Conservation (phyloP, 2,329 filamentous ascomycete genomes). For the Davidsoniella virescens region DNA sequence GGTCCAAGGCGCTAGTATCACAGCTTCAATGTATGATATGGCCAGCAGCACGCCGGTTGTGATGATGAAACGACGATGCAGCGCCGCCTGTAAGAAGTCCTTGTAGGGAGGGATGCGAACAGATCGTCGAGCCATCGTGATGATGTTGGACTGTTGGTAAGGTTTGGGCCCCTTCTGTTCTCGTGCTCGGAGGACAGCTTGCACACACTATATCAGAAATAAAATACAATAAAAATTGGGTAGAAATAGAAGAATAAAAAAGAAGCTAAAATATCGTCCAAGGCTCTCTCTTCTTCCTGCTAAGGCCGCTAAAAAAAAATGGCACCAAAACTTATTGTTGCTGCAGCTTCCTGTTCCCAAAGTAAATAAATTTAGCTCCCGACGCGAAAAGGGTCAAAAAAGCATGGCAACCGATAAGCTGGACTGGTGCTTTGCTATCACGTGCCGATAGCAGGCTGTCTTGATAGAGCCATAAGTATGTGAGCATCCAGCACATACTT, state of each 20-base stretch:
- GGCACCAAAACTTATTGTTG: neutral
- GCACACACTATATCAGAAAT: neutral
- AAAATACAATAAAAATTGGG: neutral
- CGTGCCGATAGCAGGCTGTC: conserved; percentile 5
- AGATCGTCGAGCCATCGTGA: conserved; percentile 9
- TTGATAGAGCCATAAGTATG: neutral
- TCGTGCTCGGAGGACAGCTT: neutral
- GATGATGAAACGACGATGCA: conserved; percentile 74
- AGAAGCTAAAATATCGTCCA: neutral
- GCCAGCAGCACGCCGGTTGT: conserved; percentile 54
- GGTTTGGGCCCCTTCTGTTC: neutral
- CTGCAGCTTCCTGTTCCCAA: neutral
- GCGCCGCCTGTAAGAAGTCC: conserved; percentile 76
- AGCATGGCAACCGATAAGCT: conserved; percentile 11
- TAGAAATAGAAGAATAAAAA: neutral
- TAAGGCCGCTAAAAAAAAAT: neutral
- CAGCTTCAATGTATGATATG: conserved; percentile 56
- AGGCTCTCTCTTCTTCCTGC: neutral
- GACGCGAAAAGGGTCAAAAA: conserved; percentile 11
- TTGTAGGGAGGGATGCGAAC: conserved; percentile 50
- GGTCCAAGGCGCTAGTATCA: conserved; percentile 52
- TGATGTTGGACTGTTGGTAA: neutral
- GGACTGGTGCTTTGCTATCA: neutral
- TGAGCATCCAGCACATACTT: neutral
- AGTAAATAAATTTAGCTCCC: conserved; percentile 9